Conservation (phyloP, 116 monocot species). For the Zostera marina region DNA sequence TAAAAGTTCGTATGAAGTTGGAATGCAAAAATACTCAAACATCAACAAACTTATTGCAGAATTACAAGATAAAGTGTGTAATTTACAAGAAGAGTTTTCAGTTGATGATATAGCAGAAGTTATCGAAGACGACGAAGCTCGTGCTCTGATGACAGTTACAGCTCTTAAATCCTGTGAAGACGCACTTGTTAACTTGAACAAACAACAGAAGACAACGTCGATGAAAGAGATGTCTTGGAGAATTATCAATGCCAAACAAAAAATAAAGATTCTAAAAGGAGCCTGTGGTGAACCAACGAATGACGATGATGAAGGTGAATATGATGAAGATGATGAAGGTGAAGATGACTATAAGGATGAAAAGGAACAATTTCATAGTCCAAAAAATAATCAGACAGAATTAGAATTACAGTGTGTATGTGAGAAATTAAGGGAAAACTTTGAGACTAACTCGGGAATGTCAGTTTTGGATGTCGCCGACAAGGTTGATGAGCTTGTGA, state of each 20-base stretch:
- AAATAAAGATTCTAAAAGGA: conserved; percentile 28
- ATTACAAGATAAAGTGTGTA: conserved; percentile 52
- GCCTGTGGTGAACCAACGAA: conserved; percentile 3
- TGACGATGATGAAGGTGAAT: neutral
- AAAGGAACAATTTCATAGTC: conserved; percentile 5
- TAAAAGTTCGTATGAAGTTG: conserved; percentile 55
- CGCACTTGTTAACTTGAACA: conserved; percentile 38
- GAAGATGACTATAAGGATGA: neutral
- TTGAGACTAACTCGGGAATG: conserved; percentile 30
- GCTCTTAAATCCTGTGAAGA: conserved; percentile 69
- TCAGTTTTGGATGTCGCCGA: conserved; percentile 53
- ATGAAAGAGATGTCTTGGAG: conserved; percentile 37
- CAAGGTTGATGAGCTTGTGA: conserved; percentile 58
- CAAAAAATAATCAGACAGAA: conserved; percentile 17
- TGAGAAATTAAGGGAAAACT: conserved; percentile 33
- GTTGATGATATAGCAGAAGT: conserved; percentile 5
- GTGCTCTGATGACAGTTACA: conserved; percentile 62
- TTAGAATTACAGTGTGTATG: conserved; percentile 27
- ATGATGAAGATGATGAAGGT: conserved; percentile 4
- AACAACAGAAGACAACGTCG: conserved; percentile 30
- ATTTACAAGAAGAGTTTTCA: conserved; percentile 42
- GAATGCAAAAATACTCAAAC: conserved; percentile 50
- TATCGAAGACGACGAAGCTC: conserved; percentile 85
- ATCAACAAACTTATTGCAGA: conserved; percentile 52
- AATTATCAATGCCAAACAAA: conserved; percentile 39